Conservation (phyloP, 345 rosid species). For the Excoecaria agallocha region DNA sequence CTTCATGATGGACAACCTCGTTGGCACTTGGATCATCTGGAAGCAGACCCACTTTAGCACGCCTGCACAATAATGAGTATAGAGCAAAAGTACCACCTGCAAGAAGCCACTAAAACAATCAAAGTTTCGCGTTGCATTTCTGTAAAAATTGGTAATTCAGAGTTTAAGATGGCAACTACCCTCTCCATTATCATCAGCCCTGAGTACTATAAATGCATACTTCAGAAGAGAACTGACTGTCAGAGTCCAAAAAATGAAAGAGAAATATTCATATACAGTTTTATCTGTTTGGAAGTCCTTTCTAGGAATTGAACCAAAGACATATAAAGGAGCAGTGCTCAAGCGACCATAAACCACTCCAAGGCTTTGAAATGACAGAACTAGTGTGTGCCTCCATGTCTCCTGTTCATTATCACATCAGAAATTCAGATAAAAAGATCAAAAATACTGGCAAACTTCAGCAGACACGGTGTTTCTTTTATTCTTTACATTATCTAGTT, state of each 20-base stretch:
- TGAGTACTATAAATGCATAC: slow-evolving; percentile 51
- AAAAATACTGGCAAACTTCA: background rate
- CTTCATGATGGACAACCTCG: slow-evolving; percentile 29
- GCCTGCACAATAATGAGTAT: slow-evolving; percentile 58
- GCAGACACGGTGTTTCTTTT: background rate
- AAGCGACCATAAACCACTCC: slow-evolving; percentile 62
- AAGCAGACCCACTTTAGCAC: slow-evolving; percentile 52
- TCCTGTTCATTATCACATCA: slow-evolving; percentile 32
- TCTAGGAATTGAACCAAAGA: slow-evolving; percentile 39
- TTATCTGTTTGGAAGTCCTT: slow-evolving; percentile 38
- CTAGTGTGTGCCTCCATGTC: slow-evolving; percentile 46
- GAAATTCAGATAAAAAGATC: background rate
- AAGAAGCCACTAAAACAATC: slow-evolving; percentile 14
- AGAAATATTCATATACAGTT: slow-evolving; percentile 45
- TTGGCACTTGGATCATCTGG: slow-evolving; percentile 37
- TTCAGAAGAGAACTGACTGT: slow-evolving; percentile 49
- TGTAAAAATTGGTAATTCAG: background rate
- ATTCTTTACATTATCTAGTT: background rate
- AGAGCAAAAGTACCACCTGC: slow-evolving; percentile 64
- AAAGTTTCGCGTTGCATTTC: background rate
- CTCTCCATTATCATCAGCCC: slow-evolving; percentile 59
- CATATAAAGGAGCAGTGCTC: slow-evolving; percentile 58
- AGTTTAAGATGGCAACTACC: slow-evolving; percentile 33
- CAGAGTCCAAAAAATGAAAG: slow-evolving; percentile 63
- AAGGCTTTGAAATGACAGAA: slow-evolving; percentile 52